Base-by-base conservation (phyloP, 2,329 filamentous ascomycete species). In the Microcyclosporella mali region DNA sequence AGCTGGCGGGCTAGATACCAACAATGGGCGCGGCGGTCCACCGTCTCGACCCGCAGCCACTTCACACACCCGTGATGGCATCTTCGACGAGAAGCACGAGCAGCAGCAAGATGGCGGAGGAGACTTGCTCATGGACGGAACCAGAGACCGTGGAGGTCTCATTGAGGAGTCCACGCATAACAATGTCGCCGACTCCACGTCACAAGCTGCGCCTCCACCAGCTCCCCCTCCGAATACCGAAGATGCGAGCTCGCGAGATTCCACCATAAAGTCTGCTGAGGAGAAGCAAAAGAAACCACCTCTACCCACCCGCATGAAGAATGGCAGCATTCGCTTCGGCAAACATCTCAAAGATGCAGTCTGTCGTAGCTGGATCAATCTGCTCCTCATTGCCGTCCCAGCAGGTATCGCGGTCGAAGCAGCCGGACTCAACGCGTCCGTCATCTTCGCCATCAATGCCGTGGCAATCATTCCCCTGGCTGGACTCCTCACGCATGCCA, bases 351-450 rank as follows among this genome's bases (percentile, higher is more conserved):
- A 74, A 69, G 61, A 79, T 80, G 70, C 70, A 57, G 56, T 89
- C 49, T 74, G 81, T 33, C 79, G 85, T 61, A 88, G 81, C 70
- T 88, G 82, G 77, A 70, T 90, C 69, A 90, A 92, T 62, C 57
- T 87, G 41, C 70, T 90, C 53, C 70, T 90, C 50, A 66, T 89
- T 41, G 88, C 88, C 59, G 85, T 90, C 21, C 86, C 85, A 6
- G 72, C 85, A 40, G 86, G 85, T 55, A 89, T 92, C 56, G 73
- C 74, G 46, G 73, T 81, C 43, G 72, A 83, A 42, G 59, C 64
- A 9, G 63, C 66, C 11, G 50, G 58, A 19, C 49, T 72, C 36
- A 66, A 60, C 36, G 56, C 69, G 6, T 58, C 65, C 14, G 64
- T 72, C 43, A 63, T 74, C 54, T 74, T 74, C 57, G 65, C 70